These are phyloP conservation scores for Trichosanthes truncata DNA, from an alignment of 306 rosid genomes.

Conservation along the genomic window DNA sequence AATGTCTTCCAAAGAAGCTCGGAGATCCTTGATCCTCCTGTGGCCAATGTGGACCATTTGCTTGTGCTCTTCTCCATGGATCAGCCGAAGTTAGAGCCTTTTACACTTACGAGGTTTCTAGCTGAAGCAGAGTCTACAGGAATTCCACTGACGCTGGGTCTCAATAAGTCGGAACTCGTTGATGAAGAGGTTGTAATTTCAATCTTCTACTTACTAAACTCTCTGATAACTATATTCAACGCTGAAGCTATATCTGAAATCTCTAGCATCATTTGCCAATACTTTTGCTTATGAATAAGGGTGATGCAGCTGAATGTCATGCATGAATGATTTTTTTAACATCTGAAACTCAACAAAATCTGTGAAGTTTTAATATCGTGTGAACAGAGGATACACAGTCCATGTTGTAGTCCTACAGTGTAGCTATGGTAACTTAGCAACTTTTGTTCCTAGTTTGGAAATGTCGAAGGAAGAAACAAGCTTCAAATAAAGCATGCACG, in stretches of 20 bases:
- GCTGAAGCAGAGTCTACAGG: conserved; percentile 80
- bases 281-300: neutral
- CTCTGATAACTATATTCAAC: neutral
- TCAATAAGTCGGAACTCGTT: conserved; percentile 73
- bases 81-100: conserved; percentile 65
- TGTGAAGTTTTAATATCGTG: neutral
- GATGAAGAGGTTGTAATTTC: conserved; percentile 55
- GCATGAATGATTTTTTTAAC: neutral
- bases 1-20: conserved; percentile 61
- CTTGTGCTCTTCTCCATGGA: conserved; percentile 76
- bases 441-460: neutral
- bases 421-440: neutral
- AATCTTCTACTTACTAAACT: neutral
- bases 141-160: conserved; percentile 66
- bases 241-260: neutral
- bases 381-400: too few species aligned
- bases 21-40: conserved; percentile 87
- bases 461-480: neutral
- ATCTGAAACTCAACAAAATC: neutral
- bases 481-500: neutral
- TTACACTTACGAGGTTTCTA: conserved; percentile 65
- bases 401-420: neutral
- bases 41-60: conserved; percentile 77
- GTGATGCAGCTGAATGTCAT: neutral
- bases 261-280: neutral